A percentile compares a stretch with the other conserved stretches of the same genome.
phyloP scores from a whole-genome alignment of 768 basidiomycete genomes.

The Postia placenta region DNA sequence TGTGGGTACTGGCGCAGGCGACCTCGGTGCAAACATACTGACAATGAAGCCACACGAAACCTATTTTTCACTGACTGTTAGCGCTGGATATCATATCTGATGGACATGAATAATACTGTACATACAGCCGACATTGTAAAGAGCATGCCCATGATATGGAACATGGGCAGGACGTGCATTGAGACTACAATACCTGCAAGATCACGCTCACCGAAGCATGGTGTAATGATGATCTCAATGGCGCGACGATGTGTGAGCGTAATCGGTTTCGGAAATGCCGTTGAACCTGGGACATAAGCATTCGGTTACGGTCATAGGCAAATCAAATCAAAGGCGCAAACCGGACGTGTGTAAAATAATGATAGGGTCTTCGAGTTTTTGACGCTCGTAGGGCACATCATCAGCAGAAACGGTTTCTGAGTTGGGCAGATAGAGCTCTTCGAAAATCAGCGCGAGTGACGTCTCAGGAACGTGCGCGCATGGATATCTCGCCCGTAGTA shows the following conservation, averaged over 20 bases:
- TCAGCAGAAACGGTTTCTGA: constrained; percentile 7
- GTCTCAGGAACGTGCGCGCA: not conserved
- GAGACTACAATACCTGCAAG: constrained; percentile 2
- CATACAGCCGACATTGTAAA: not conserved
- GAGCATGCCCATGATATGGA: constrained; percentile 4
- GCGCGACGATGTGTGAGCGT: constrained; percentile 12
- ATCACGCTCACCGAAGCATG: constrained; percentile 1
- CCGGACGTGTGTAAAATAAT: constrained; percentile 16
- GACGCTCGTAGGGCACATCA: not conserved
- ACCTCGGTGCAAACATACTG: constrained; percentile 16
- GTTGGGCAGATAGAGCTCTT: constrained; percentile 5
- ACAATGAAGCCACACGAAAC: constrained; percentile 10
- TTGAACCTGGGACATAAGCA: constrained; percentile 9
- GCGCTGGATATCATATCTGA: not conserved
- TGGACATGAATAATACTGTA: not conserved
- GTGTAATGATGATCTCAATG: constrained; percentile 9
- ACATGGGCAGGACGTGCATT: not conserved
- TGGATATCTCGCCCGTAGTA: constrained; percentile 10
- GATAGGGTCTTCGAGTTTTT: constrained; percentile 4
- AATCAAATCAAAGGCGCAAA: not conserved
- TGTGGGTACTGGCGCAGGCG: constrained; percentile 17
- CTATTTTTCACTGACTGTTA: not conserved
- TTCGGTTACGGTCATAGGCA: not conserved
- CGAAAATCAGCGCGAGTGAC: constrained; percentile 12
- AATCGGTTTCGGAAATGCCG: constrained; percentile 15